phyloP scores from a whole-genome alignment of 306 rosid species.

The Betula pendula region DNA sequence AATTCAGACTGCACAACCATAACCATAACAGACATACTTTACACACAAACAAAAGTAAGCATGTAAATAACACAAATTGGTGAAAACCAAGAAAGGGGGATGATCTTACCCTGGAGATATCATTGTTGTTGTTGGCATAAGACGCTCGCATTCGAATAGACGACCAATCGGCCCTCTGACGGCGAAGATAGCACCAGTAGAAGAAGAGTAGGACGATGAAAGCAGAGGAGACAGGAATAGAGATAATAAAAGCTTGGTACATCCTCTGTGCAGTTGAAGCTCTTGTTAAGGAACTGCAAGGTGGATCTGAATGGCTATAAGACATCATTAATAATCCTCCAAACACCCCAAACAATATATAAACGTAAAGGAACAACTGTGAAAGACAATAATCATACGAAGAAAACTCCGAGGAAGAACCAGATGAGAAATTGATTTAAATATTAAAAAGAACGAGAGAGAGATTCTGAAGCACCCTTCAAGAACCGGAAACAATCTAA shows the following conservation, averaged over 20 bases:
- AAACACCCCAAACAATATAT: conserved; percentile 16
- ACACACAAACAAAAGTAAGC: too few relatives aligned
- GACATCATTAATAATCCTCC: conserved; percentile 27
- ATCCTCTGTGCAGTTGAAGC: conserved; percentile 43
- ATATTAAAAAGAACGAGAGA: background rate
- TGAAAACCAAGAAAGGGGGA: background rate
- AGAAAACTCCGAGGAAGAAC: too few relatives aligned
- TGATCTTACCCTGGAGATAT: conserved; percentile 42
- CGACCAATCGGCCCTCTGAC: conserved; percentile 60
- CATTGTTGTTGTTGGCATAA: conserved; percentile 1
- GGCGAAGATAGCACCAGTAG: conserved; percentile 75
- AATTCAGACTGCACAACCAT: conserved; percentile 39
- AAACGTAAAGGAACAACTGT: background rate
- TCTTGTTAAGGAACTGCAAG: conserved; percentile 28
- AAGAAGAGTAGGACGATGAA: conserved; percentile 64
- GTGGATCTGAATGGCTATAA: conserved; percentile 31
- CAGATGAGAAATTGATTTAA: background rate
- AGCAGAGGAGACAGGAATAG: conserved; percentile 62
- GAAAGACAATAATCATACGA: background rate
- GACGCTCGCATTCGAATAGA: conserved; percentile 50
- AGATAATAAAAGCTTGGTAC: conserved; percentile 63
- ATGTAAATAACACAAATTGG: background rate
- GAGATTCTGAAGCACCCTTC: background rate
- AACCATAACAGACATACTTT: background rate
- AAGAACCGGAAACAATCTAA: background rate